Conservation (phyloP, 495 filamentous ascomycete genomes). For the Clohesyomyces aquaticus region DNA sequence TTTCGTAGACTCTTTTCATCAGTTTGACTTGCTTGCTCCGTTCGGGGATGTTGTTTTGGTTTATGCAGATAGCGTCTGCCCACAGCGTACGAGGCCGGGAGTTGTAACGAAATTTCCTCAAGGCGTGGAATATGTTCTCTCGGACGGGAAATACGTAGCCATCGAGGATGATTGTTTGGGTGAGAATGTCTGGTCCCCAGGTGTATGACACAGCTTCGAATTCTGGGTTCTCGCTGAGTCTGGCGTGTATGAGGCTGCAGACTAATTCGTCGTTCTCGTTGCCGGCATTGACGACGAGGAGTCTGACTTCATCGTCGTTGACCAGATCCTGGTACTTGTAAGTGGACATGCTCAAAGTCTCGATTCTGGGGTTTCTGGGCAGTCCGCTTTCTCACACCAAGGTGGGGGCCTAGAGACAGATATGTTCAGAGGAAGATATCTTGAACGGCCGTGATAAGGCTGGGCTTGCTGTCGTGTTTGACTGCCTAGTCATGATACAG, state of each 20-base stretch:
- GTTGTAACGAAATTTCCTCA: background rate
- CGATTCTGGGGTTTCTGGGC: too few relatives aligned
- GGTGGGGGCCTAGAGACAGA: too few relatives aligned
- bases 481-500: too few relatives aligned
- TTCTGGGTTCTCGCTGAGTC: background rate
- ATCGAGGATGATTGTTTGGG: background rate
- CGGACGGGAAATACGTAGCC: background rate
- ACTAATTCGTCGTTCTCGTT: background rate
- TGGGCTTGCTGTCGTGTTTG: too few relatives aligned
- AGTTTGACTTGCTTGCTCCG: background rate
- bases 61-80: slow-evolving; percentile 1
- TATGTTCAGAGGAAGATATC: too few relatives aligned
- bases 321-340: background rate
- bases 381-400: too few relatives aligned
- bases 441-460: too few relatives aligned
- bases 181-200: background rate
- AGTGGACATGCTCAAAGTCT: slow-evolving; percentile 2
- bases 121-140: background rate
- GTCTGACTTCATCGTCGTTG: background rate
- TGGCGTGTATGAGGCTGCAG: background rate
- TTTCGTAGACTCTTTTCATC: background rate
- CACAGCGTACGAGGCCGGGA: background rate
- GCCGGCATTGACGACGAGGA: background rate
- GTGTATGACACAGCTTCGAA: background rate
- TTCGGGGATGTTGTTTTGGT: slow-evolving; percentile 1